A percentile compares a stretch with the other conserved stretches of the same genome.
Conservation (phyloP, 164 flowering plant genomes). For the Platanus orientalis region DNA sequence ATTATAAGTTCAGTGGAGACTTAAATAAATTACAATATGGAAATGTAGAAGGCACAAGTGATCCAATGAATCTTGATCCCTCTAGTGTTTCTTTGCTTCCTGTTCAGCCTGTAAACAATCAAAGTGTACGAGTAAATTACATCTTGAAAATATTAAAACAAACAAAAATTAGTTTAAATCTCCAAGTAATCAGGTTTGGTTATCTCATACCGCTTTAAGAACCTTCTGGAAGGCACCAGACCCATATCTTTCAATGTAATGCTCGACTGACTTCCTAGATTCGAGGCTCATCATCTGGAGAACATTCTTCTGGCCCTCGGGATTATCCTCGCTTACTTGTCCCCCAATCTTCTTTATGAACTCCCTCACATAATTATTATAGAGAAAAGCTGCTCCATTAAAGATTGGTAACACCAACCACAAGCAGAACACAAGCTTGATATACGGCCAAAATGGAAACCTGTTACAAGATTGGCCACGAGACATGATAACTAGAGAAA, state of each 20-base stretch:
- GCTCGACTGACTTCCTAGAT: constrained; percentile 69
- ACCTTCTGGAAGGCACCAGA: constrained; percentile 73
- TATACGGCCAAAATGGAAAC: constrained; percentile 81
- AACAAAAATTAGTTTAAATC: no score
- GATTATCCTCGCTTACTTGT: constrained; percentile 28
- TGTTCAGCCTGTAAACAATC: constrained; percentile 51
- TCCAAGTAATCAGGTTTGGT: neutral
- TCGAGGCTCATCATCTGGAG: constrained; percentile 87
- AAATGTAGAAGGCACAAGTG: no score
- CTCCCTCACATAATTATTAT: constrained; percentile 55
- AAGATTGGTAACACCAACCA: constrained; percentile 86
- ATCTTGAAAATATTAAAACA: neutral
- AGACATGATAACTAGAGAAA: no score
- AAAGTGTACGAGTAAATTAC: neutral
- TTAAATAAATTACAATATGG: no score
- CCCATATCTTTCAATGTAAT: constrained; percentile 62
- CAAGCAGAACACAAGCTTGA: constrained; percentile 64
- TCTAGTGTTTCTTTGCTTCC: constrained; percentile 52
- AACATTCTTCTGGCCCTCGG: constrained; percentile 50
- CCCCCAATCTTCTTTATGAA: constrained; percentile 51
- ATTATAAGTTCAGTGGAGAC: neutral
- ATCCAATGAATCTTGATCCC: neutral
- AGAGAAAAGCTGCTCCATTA: constrained; percentile 91
- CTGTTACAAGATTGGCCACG: constrained; percentile 21
- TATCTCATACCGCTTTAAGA: constrained; percentile 65